A percentile compares a stretch with the other conserved stretches of the same genome.
Conservation (phyloP, 108 stramenopile genomes). For the Epithemia pelagica region DNA sequence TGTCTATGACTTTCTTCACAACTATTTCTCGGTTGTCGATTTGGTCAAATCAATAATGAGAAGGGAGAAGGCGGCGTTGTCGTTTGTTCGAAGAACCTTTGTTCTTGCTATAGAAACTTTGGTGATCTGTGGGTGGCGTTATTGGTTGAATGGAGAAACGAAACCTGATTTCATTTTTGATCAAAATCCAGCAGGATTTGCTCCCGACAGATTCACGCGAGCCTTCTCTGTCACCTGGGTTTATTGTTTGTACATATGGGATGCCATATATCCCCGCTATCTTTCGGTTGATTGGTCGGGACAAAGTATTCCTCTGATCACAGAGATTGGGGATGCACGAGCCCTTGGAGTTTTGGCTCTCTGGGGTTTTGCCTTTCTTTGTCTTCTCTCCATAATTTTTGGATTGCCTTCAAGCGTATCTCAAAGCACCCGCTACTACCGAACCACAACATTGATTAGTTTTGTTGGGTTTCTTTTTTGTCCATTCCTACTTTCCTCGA, state of each 20-base stretch:
- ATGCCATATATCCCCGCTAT: constrained; percentile 32
- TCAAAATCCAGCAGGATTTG: constrained; percentile 59
- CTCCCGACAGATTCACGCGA: constrained; percentile 43
- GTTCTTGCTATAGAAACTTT: constrained; percentile 41
- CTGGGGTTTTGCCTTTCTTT: constrained; percentile 25
- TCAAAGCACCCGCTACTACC: not conserved
- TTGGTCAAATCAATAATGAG: constrained; percentile 8
- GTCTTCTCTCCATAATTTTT: constrained; percentile 23
- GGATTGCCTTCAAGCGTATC: constrained; percentile 11
- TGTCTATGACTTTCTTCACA: constrained; percentile 35
- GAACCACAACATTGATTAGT: constrained; percentile 12
- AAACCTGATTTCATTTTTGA: constrained; percentile 42
- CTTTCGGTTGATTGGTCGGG: constrained; percentile 47
- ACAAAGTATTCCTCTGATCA: constrained; percentile 34
- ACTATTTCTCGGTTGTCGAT: constrained; percentile 25
- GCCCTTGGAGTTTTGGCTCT: constrained; percentile 23
- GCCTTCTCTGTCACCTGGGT: constrained; percentile 45
- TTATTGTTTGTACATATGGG: constrained; percentile 43
- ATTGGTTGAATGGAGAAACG: constrained; percentile 47
- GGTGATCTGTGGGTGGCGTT: constrained; percentile 23
- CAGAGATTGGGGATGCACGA: constrained; percentile 21
- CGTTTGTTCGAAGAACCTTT: constrained; percentile 25
- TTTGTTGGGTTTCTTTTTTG: constrained; percentile 34
- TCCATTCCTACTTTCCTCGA: constrained; percentile 42
- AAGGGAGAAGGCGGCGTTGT: not conserved